These are phyloP conservation scores for Strobilomyces confusus DNA, from an alignment of 768 basidiomycete genomes.

Conservation along the genomic window DNA sequence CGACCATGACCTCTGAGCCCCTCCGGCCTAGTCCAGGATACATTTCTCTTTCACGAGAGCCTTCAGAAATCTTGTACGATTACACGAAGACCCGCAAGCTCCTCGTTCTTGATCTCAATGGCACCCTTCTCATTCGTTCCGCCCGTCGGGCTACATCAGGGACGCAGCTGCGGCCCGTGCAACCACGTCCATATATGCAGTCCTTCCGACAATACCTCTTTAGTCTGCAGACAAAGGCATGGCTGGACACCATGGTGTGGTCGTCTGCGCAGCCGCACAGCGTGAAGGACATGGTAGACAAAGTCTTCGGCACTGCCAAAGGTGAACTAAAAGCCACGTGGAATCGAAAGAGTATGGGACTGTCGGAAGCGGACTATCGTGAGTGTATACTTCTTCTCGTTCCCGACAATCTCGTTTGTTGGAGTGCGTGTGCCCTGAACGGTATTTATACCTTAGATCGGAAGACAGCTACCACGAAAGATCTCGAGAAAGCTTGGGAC, in stretches of 20 bases:
- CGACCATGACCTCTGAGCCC: neutral
- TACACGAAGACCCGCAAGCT: slow-evolving; percentile 49
- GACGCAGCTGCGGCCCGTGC: slow-evolving; percentile 34
- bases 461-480: slow-evolving; percentile 58
- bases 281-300: slow-evolving; percentile 69
- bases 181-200: slow-evolving; percentile 64
- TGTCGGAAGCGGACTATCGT: slow-evolving; percentile 63
- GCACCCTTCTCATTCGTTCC: slow-evolving; percentile 64
- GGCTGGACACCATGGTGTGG: slow-evolving; percentile 89
- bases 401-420: neutral
- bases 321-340: slow-evolving; percentile 58
- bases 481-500: slow-evolving; percentile 68
- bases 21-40: slow-evolving; percentile 34
- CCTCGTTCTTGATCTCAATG: slow-evolving; percentile 64
- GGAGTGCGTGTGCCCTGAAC: slow-evolving; percentile 1
- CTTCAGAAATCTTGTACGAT: slow-evolving; percentile 26
- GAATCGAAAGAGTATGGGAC: slow-evolving; percentile 75
- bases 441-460: slow-evolving; percentile 5
- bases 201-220: slow-evolving; percentile 64
- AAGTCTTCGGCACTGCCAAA: slow-evolving; percentile 46
- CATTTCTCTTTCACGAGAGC: slow-evolving; percentile 29
- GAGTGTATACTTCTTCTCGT: slow-evolving; percentile 24
- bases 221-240: slow-evolving; percentile 50
- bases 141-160: slow-evolving; percentile 17
- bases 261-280: slow-evolving; percentile 81